A percentile compares a stretch with the other conserved stretches of the same genome.
These are phyloP conservation scores for Staphylotrichum longicolle DNA, from an alignment of 495 filamentous ascomycete species.

Conservation along the genomic window DNA sequence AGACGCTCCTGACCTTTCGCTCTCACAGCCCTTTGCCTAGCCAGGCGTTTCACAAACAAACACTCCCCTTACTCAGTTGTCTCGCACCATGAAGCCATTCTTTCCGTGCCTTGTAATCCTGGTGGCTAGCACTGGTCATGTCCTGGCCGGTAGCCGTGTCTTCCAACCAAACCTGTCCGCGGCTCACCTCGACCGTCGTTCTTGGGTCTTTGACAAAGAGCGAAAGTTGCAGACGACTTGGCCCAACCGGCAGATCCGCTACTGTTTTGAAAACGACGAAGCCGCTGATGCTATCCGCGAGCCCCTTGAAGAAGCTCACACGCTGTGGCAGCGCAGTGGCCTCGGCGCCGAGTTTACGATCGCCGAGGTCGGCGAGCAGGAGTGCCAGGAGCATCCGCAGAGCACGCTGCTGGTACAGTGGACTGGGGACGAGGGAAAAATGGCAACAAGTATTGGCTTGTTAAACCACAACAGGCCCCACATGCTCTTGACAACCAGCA, in stretches of 20 bases:
- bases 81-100: neutral
- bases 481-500: conserved; percentile 6
- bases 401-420: neutral
- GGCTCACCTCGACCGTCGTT: neutral
- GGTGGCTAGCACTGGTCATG: neutral
- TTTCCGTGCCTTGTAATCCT: neutral
- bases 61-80: no score
- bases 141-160: conserved; percentile 1
- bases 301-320: neutral
- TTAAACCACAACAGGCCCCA: neutral
- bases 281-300: neutral
- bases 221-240: neutral
- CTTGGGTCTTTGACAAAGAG: conserved; percentile 6
- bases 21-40: no score
- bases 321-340: conserved; percentile 5
- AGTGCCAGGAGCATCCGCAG: neutral
- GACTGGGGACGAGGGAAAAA: conserved; percentile 9
- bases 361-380: neutral
- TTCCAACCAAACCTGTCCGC: neutral
- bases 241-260: conserved; percentile 16
- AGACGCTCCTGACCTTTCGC: no score
- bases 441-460: conserved; percentile 3
- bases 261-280: conserved; percentile 17
- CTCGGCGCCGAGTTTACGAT: conserved; percentile 2
- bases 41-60: no score